phyloP scores from a whole-genome alignment of 148 eudicot genomes.

The Oxyria digyna region DNA sequence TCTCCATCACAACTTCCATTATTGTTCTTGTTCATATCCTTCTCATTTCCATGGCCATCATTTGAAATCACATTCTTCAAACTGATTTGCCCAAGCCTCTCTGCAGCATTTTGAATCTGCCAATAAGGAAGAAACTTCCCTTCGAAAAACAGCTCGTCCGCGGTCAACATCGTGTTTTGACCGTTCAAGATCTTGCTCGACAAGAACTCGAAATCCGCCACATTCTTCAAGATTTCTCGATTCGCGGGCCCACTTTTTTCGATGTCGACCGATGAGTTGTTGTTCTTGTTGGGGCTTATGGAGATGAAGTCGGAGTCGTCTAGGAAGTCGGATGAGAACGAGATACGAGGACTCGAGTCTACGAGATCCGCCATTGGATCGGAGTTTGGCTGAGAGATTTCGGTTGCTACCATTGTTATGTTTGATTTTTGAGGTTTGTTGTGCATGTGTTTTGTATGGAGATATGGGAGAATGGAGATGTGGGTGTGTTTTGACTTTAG shows the following conservation, averaged over 20 bases:
- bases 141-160: slow-evolving; percentile 48
- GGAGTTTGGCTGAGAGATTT: not conserved
- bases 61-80: slow-evolving; percentile 9
- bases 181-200: slow-evolving; percentile 14
- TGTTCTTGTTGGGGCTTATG: slow-evolving; percentile 5
- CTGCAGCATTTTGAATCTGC: slow-evolving; percentile 27
- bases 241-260: too few species aligned
- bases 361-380: not conserved
- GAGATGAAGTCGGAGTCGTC: slow-evolving; percentile 8
- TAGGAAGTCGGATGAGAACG: slow-evolving; percentile 9
- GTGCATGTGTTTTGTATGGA: not conserved
- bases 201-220: slow-evolving; percentile 34
- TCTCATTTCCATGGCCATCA: slow-evolving; percentile 6
- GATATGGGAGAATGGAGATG: not conserved
- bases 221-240: not conserved
- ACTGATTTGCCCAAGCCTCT: slow-evolving; percentile 25
- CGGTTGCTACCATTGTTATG: not conserved
- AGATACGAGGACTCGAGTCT: not conserved
- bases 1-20: not conserved
- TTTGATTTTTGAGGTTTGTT: not conserved
- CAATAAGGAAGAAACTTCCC: slow-evolving; percentile 46
- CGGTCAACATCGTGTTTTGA: slow-evolving; percentile 27
- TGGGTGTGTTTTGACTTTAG: not conserved
- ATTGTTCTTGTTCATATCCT: not conserved
- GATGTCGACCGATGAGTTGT: too few species aligned